phyloP scores from a whole-genome alignment of 2,329 filamentous ascomycete genomes.

The Xylaria digitata region DNA sequence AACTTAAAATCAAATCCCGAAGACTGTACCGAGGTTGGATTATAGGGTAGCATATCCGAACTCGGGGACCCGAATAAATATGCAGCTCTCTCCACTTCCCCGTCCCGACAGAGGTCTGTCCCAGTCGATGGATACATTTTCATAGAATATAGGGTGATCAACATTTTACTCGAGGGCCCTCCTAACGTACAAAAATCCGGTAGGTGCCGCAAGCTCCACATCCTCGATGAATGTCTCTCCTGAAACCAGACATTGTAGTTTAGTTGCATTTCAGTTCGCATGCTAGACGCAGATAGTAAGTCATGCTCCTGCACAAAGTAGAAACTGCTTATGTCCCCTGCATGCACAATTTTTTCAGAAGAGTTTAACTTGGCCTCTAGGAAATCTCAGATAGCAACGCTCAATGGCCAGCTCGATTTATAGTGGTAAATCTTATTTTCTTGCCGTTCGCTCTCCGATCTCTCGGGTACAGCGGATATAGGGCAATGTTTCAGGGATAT shows the following conservation, averaged over 20 bases:
- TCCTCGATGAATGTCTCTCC: slow-evolving; percentile 17
- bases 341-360: slow-evolving; percentile 11
- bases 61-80: slow-evolving; percentile 26
- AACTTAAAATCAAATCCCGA: slow-evolving; percentile 7
- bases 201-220: slow-evolving; percentile 9
- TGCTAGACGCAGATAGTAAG: slow-evolving; percentile 18
- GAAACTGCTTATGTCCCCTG: slow-evolving; percentile 6
- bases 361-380: not conserved
- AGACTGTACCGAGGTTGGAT: slow-evolving; percentile 20
- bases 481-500: slow-evolving; percentile 5
- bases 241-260: slow-evolving; percentile 20
- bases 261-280: slow-evolving; percentile 6
- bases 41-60: slow-evolving; percentile 36
- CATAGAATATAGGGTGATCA: no score
- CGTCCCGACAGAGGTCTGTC: slow-evolving; percentile 13
- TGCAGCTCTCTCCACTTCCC: slow-evolving; percentile 34
- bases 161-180: no score
- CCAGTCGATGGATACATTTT: no score
- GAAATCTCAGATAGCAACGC: slow-evolving; percentile 3
- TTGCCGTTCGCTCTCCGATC: slow-evolving; percentile 2
- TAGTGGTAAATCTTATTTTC: not conserved
- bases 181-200: not conserved
- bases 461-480: slow-evolving; percentile 17
- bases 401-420: slow-evolving; percentile 1
- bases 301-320: slow-evolving; percentile 20